Evolutionary conservation across 768 basidiomycete species (phyloP).

Genomic region (Phlegmacium glaucopus): DNA sequence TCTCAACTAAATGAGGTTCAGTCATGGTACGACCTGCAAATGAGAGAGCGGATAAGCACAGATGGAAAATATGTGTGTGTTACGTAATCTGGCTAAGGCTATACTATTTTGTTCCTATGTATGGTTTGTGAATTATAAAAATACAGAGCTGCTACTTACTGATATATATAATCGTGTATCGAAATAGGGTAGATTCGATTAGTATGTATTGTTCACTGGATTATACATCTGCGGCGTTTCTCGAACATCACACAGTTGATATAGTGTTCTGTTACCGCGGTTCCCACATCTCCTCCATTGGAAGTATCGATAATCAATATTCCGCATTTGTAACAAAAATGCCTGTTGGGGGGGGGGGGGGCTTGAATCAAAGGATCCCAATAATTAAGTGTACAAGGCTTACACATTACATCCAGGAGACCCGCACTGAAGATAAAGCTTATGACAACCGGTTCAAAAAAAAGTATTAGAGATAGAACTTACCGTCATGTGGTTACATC

Average conservation of each 20-base stretch:
- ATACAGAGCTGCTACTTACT: too few relatives aligned
- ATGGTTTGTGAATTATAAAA: too few relatives aligned
- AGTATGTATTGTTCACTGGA: conserved; percentile 14
- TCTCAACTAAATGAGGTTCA: conserved; percentile 44
- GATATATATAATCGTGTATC: too few relatives aligned
- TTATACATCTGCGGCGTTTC: conserved; percentile 19
- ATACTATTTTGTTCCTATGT: too few relatives aligned
- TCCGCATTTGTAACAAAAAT: conserved; percentile 55
- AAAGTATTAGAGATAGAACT: conserved; percentile 14
- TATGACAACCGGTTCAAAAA: background rate
- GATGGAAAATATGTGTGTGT: conserved; percentile 13
- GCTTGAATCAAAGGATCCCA: background rate
- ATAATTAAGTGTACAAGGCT: conserved; percentile 1
- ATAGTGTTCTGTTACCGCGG: conserved; percentile 24
- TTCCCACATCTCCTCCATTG: conserved; percentile 22
- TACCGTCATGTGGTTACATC: conserved; percentile 61
- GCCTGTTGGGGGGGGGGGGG: conserved; percentile 17
- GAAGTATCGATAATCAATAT: conserved; percentile 37
- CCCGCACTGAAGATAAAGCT: conserved; percentile 36
- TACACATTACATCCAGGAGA: conserved; percentile 51
- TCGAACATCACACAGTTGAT: conserved; percentile 21
- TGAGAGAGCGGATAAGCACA: background rate
- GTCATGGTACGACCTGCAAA: conserved; percentile 29
- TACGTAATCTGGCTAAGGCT: conserved; percentile 14
- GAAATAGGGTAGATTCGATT: too few relatives aligned